Conservation (phyloP, 768 basidiomycete species). For the Mycena albidolilacea region DNA sequence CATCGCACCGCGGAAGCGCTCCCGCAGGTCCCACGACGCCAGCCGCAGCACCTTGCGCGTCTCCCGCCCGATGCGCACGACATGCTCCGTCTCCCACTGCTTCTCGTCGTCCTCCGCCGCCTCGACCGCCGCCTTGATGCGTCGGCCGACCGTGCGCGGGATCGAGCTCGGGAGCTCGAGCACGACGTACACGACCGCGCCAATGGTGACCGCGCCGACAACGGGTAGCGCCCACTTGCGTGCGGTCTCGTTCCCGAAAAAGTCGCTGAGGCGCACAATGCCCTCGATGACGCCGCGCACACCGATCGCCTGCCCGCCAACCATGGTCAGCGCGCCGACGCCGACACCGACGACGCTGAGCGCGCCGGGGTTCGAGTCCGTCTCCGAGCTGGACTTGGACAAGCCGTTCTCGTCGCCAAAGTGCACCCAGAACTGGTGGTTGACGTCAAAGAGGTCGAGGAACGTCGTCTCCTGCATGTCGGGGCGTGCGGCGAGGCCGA, state of each 20-base stretch:
- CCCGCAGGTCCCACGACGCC: conserved; percentile 91
- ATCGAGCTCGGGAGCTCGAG: conserved; percentile 91
- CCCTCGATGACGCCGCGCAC: conserved; percentile 85
- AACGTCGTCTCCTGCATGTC: conserved; percentile 87
- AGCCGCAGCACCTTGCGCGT: conserved; percentile 93
- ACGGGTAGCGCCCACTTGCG: conserved; percentile 92
- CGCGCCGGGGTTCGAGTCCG: conserved; percentile 66
- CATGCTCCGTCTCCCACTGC: conserved; percentile 77
- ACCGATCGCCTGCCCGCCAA: conserved; percentile 87
- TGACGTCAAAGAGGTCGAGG: conserved; percentile 89
- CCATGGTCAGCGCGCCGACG: conserved; percentile 90
- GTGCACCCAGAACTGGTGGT: conserved; percentile 81
- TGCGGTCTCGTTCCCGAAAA: conserved; percentile 84
- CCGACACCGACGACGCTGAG: conserved; percentile 83
- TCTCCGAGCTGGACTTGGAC: conserved; percentile 49
- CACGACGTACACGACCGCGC: conserved; percentile 84
- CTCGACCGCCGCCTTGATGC: conserved; percentile 78
- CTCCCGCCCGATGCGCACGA: conserved; percentile 82
- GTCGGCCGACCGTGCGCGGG: conserved; percentile 90
- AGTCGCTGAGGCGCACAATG: conserved; percentile 78
- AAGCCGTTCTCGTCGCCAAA: conserved; percentile 65
- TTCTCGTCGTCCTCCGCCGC: conserved; percentile 65
- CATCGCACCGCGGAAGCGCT: conserved; percentile 84
- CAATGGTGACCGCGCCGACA: conserved; percentile 81
- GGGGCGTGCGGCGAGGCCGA: conserved; percentile 82